Evolutionary conservation across 2,329 filamentous ascomycete genomes (phyloP).

Genomic region (Tolypocladium ophioglossoides): DNA sequence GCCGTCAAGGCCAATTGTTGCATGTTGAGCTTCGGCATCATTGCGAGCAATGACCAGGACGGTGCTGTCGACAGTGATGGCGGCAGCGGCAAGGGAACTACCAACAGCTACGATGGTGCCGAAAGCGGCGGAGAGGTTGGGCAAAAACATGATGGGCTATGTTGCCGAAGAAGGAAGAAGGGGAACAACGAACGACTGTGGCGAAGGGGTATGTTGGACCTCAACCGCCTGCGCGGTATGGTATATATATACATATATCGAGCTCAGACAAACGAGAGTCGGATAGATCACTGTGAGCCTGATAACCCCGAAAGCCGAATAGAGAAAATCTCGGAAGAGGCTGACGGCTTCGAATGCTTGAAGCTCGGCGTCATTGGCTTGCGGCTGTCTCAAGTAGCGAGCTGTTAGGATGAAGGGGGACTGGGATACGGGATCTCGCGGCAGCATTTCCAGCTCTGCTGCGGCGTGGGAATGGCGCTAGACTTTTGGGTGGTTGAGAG

Average conservation of each 20-base stretch:
- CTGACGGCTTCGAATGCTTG: background rate
- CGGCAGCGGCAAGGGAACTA: conserved; percentile 1
- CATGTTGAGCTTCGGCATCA: conserved; percentile 32
- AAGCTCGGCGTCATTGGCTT: background rate
- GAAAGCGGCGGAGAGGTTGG: background rate
- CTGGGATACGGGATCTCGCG: background rate
- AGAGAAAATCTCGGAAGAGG: background rate
- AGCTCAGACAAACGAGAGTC: background rate
- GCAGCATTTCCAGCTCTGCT: background rate
- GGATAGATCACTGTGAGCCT: too few relatives aligned
- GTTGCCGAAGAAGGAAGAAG: background rate
- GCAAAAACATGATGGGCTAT: background rate
- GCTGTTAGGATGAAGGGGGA: background rate
- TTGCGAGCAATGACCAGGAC: conserved; percentile 47
- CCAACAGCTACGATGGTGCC: background rate
- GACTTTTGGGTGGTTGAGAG: too few relatives aligned
- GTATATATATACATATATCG: too few relatives aligned
- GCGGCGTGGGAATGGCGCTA: too few relatives aligned
- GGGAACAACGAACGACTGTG: background rate
- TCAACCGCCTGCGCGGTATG: background rate
- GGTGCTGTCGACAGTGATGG: conserved; percentile 27
- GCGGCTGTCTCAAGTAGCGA: background rate
- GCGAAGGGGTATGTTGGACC: background rate
- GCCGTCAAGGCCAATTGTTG: conserved; percentile 43
- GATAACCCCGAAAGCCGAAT: background rate